Conservation (phyloP, 1,139 yeast genomes). For the Pichia sp. region DNA sequence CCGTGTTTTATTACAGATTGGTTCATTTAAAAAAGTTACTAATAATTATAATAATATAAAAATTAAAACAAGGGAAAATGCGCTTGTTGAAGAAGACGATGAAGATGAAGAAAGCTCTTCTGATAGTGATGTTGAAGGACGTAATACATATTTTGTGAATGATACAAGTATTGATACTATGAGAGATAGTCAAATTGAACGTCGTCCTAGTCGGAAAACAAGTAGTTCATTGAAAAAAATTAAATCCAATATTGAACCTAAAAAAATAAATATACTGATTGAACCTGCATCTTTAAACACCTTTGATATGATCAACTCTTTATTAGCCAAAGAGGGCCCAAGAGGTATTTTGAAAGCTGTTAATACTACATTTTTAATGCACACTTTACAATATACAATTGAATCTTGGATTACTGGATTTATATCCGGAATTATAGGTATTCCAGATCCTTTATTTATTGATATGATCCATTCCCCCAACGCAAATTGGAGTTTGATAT, state of each 20-base stretch:
- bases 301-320: constrained; percentile 61
- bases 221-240: constrained; percentile 5
- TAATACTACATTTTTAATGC: constrained; percentile 77
- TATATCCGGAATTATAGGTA: constrained; percentile 69
- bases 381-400: constrained; percentile 67
- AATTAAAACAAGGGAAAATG: not conserved
- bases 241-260: not conserved
- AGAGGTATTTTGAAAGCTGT: constrained; percentile 82
- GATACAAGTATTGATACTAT: constrained; percentile 19
- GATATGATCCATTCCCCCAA: constrained; percentile 79
- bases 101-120: constrained; percentile 16
- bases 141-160: constrained; percentile 38
- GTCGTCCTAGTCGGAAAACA: constrained; percentile 19
- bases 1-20: constrained; percentile 73
- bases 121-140: constrained; percentile 33
- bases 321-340: constrained; percentile 73
- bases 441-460: constrained; percentile 88
- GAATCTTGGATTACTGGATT: constrained; percentile 93
- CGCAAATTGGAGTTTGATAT: constrained; percentile 58
- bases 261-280: constrained; percentile 30
- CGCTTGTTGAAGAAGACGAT: not conserved
- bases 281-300: constrained; percentile 63
- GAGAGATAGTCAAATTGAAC: constrained; percentile 26
- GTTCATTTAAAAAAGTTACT: constrained; percentile 33
- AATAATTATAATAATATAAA: not conserved